A percentile compares a stretch with the other conserved stretches of the same genome.
phyloP scores from a whole-genome alignment of 306 rosid species.

The Prunus fruticosa region DNA sequence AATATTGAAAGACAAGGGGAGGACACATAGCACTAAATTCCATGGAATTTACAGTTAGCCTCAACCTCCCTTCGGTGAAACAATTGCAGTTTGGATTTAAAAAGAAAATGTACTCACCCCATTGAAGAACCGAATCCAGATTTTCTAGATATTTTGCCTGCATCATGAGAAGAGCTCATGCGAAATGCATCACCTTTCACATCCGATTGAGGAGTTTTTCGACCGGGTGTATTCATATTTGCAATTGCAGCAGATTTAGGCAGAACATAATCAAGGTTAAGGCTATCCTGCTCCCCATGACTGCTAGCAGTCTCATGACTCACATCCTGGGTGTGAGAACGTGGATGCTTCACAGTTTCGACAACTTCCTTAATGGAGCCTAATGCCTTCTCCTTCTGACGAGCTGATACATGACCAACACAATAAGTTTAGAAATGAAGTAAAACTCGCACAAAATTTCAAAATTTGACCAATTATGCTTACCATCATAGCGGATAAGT shows the following conservation, averaged over 20 bases:
- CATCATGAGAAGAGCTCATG: constrained; percentile 38
- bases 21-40: not conserved
- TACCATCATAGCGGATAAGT: constrained; percentile 76
- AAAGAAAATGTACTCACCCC: constrained; percentile 41
- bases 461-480: constrained; percentile 17
- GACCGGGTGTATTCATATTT: constrained; percentile 32
- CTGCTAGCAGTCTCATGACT: constrained; percentile 36
- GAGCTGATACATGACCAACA: constrained; percentile 56
- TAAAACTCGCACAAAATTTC: not conserved
- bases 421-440: constrained; percentile 31
- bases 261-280: constrained; percentile 47
- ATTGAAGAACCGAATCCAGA: constrained; percentile 43
- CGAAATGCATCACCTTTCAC: constrained; percentile 27
- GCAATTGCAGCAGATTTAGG: constrained; percentile 52
- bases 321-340: constrained; percentile 33
- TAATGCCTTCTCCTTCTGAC: constrained; percentile 79
- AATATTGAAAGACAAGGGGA: not conserved
- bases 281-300: constrained; percentile 49
- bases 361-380: constrained; percentile 84
- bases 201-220: constrained; percentile 40
- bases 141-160: constrained; percentile 34
- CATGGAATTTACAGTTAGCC: not conserved
- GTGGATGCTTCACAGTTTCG: constrained; percentile 70
- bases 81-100: constrained; percentile 13
- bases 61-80: not conserved